These are phyloP conservation scores for Apiospora aurea DNA, from an alignment of 2,329 filamentous ascomycete genomes.

Conservation along the genomic window DNA sequence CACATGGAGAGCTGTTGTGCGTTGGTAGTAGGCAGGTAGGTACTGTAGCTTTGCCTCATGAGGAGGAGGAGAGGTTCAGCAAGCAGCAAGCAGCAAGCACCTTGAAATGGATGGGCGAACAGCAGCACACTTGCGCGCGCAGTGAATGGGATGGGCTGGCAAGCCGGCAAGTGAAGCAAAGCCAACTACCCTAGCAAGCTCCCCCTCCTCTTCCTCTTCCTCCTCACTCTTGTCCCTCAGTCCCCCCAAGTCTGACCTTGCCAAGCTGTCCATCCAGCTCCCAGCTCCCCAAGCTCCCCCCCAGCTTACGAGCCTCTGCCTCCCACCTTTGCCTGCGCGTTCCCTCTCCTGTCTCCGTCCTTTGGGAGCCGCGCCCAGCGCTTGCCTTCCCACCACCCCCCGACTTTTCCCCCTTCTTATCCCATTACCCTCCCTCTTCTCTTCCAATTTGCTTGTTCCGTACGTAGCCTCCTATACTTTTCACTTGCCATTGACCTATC, in stretches of 20 bases:
- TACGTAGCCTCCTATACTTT: conserved; percentile 10
- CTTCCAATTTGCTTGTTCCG: conserved; percentile 33
- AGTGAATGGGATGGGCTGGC: conserved; percentile 19
- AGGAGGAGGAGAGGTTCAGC: conserved; percentile 16
- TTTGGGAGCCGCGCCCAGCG: conserved; percentile 38
- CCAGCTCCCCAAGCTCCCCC: conserved; percentile 14
- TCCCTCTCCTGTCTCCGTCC: conserved; percentile 35
- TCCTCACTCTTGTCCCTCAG: conserved; percentile 28
- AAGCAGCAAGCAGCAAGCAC: conserved; percentile 32
- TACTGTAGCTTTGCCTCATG: neutral
- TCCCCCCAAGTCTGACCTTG: conserved; percentile 35
- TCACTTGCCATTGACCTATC: conserved; percentile 16
- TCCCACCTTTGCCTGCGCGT: conserved; percentile 29
- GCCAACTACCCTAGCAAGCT: conserved; percentile 19
- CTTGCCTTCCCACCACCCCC: conserved; percentile 33
- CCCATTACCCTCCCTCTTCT: conserved; percentile 30
- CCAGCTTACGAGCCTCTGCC: conserved; percentile 28
- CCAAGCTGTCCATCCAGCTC: conserved; percentile 26
- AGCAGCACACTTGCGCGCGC: conserved; percentile 8
- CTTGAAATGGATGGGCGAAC: conserved; percentile 27
- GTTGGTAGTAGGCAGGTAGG: conserved; percentile 5
- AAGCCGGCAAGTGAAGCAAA: conserved; percentile 12
- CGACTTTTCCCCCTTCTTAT: conserved; percentile 33
- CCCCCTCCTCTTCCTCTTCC: conserved; percentile 28
- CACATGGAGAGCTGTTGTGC: neutral